A percentile compares a stretch with the other conserved stretches of the same genome.
These are phyloP conservation scores for Microglena sp. DNA, from an alignment of 139 green algal genomes.

Conservation along the genomic window DNA sequence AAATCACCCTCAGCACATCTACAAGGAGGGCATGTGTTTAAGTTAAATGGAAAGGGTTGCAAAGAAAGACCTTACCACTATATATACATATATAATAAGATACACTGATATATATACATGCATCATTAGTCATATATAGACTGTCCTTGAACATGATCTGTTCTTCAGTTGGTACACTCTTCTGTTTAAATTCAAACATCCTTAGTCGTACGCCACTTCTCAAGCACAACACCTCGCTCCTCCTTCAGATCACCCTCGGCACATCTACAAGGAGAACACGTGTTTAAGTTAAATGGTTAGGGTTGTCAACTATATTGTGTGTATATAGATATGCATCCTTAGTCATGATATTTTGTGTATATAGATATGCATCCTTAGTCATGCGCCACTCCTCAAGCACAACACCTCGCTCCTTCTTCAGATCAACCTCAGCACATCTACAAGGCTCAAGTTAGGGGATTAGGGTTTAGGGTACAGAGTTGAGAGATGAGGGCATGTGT, in stretches of 20 bases:
- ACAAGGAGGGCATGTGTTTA: background rate
- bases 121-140: background rate
- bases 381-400: slow-evolving; percentile 83
- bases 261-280: background rate
- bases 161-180: background rate
- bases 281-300: too few species aligned
- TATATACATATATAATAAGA: background rate
- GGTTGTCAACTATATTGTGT: too few species aligned
- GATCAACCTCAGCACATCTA: slow-evolving; percentile 48
- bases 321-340: too few species aligned
- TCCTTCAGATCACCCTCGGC: background rate
- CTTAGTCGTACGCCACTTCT: background rate
- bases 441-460: too few species aligned
- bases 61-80: background rate
- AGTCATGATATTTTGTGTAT: too few species aligned
- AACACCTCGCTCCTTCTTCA: slow-evolving; percentile 75
- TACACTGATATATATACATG: background rate
- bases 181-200: background rate
- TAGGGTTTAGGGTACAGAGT: too few species aligned
- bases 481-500: too few species aligned
- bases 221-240: background rate
- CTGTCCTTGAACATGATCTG: background rate
- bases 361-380: slow-evolving; percentile 45
- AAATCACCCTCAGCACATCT: slow-evolving; percentile 58
- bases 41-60: background rate